Conservation (phyloP, 768 basidiomycete species). For the Russula virescens region DNA sequence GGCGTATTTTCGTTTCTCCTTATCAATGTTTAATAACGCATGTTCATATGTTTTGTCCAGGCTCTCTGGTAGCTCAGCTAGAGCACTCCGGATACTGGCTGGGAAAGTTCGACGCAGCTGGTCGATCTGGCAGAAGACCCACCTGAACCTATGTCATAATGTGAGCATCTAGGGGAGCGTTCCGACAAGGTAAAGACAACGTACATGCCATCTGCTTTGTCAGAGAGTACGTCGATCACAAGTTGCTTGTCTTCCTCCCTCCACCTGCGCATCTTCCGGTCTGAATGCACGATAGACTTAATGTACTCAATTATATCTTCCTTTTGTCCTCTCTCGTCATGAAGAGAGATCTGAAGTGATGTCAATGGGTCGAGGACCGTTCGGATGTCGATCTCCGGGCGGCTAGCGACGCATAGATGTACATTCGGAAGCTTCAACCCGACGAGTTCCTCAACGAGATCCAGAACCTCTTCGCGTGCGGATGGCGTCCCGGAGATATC, state of each 20-base stretch:
- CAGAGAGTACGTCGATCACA: slow-evolving; percentile 1
- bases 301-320: not conserved
- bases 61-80: not conserved
- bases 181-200: not conserved
- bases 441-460: not conserved
- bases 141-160: not conserved
- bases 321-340: not conserved
- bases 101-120: not conserved
- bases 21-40: not conserved
- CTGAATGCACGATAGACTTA: not conserved
- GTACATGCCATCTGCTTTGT: slow-evolving; percentile 14
- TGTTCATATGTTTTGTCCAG: slow-evolving; percentile 8
- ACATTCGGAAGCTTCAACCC: not conserved
- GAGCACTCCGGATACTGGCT: not conserved
- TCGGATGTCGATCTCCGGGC: not conserved
- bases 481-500: not conserved
- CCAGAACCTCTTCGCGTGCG: slow-evolving; percentile 1
- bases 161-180: not conserved
- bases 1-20: not conserved
- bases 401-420: not conserved
- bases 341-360: not conserved
- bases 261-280: slow-evolving; percentile 8
- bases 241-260: not conserved
- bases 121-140: slow-evolving; percentile 1
- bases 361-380: not conserved